Evolutionary conservation across 495 filamentous ascomycete genomes (phyloP), one percentile per base, ranked within the genome.

Genomic region (Elaphomyces granulatus): DNA sequence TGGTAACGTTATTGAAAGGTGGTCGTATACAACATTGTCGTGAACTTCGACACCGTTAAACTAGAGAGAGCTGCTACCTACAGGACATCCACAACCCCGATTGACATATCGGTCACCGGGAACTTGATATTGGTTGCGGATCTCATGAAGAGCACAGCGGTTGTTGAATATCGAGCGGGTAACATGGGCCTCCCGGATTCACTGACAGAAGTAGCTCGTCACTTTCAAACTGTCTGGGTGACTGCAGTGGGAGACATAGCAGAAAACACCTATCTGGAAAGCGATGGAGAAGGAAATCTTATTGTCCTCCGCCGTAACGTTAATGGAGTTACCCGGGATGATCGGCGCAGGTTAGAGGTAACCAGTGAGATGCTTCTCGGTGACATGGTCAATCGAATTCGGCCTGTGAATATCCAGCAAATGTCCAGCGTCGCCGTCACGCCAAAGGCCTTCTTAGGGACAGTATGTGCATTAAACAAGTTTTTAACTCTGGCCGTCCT

Each of bases 351-450:
- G n/a, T 55, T 96, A 45, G 65, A 81, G 23, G 62, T 86, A 0
- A 85, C 74, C 2, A 76, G 77, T 32, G 87, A 95, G 60, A 74
- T 95, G 16, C 74, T 76, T 23, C 54, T 99, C 16, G 87, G 90
- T 1, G 88, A 96, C 54, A 81, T 86, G 77, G 85, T 95, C 30
- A 96, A 96, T 46, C 70, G 75, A 18, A 94, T 98, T 23, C 60
- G 75, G 16, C 63, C 66, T 4, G 66, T 78, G 15, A 58, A 72
- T 44, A 60, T 67, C 19, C 60, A 66, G n/a, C 75, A 87, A 15
- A 66, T 73, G 21, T 55, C 64, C 8, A 73, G 63, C 45, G 75
- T 81, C 3, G 67, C 77, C 15, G 73, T 94, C 17, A 63, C 78
- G 8, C 92, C 90, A 0, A 77, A 73, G 50, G 90, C 90, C 19